Evolutionary conservation across 306 rosid genomes (phyloP).

Genomic region (Medicago lupulina): DNA sequence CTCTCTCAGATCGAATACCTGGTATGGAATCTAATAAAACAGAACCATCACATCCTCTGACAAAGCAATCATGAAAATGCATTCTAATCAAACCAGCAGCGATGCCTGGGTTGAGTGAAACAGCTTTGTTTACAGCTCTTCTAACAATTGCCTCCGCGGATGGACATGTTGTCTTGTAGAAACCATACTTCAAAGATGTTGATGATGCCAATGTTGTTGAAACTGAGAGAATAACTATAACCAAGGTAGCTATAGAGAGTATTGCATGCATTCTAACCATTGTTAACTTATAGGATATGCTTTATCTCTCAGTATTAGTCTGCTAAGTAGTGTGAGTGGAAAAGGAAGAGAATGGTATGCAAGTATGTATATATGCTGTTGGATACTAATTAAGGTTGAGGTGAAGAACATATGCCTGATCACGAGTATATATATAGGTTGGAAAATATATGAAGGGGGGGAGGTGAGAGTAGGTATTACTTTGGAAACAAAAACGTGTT

Average conservation of each 20-base stretch:
- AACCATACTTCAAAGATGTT: constrained; percentile 41
- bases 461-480: constrained; percentile 47
- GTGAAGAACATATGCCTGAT: background rate
- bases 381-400: constrained; percentile 9
- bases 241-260: constrained; percentile 14
- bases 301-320: background rate
- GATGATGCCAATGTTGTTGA: constrained; percentile 38
- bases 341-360: background rate
- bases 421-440: constrained; percentile 27
- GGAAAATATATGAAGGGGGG: background rate
- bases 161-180: constrained; percentile 46
- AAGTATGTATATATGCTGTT: background rate
- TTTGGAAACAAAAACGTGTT: constrained; percentile 43
- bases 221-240: constrained; percentile 41
- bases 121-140: constrained; percentile 49
- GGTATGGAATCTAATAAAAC: constrained; percentile 44
- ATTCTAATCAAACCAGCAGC: constrained; percentile 56
- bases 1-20: constrained; percentile 46
- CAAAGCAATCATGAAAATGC: constrained; percentile 59
- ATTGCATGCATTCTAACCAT: constrained; percentile 29
- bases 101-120: constrained; percentile 47
- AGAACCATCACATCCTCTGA: constrained; percentile 55
- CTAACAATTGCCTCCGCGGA: constrained; percentile 51
- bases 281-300: background rate
- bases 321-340: background rate